Base-by-base conservation (phyloP, 2,329 filamentous ascomycete genomes). In the Penicillium concentricum region DNA sequence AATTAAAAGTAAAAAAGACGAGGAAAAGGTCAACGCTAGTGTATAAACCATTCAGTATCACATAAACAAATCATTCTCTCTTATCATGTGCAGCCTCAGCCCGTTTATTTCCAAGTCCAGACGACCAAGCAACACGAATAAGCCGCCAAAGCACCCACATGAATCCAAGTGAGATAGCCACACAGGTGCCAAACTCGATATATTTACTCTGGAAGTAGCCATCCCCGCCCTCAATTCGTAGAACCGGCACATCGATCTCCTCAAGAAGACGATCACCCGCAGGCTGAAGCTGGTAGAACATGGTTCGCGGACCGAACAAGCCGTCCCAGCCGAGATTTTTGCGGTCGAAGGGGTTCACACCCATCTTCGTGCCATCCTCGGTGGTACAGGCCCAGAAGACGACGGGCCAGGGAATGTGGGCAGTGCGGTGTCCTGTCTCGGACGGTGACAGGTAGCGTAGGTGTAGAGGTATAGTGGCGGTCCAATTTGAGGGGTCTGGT, bases 311-410 rank as follows among this genome's bases (percentile, higher is more conserved):
- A 2, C 84, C 85, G 71, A 97, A 97, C 9, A 95, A 74, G 0
- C 82, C 84, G 62, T 97, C 93, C 72, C 92, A 97, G 1, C 92
- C 92, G n/a, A 97, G 67, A 68, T 91, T 85, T n/a, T 82, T 78
- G 6, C 90, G 81, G 72, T 97, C 92, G 73, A 97, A 97, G 0
- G 93, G 93, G 67, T 89, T 96, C 5, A 81, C 83, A 0, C 83
- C 74, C 74, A 93, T 90, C 66, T 90, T 88, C 0, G 81, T 81
- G 0, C 83, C 72, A 34, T 76, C 74, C 37, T 78, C 73, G 0
- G 87, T 84, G 8, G 83, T 80, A 69, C 93, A 97, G 0, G 92
- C 91, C 92, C 92, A 97, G 78, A 97, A 97, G 0, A 97, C 83
- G 0, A 85, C 83, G 0, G 93, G 93, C 78, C 89, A 92, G 0